Conservation (phyloP, 441 rosid species). For the Syzygium syzygioides region DNA sequence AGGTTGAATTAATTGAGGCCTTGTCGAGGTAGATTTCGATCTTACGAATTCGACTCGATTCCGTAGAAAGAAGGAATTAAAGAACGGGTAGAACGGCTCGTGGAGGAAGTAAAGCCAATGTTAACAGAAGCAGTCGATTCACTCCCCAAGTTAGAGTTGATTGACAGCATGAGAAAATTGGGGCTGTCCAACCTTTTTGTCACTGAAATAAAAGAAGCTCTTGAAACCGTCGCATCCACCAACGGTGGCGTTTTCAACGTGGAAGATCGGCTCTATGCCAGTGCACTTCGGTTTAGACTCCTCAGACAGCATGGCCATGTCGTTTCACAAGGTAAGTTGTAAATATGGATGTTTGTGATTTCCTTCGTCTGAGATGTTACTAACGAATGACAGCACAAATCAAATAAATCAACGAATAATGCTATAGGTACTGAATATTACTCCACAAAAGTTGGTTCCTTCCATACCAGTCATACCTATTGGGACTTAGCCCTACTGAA, state of each 20-base stretch:
- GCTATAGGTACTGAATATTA: no score
- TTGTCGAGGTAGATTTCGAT: not conserved
- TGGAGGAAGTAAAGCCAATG: conserved; percentile 10
- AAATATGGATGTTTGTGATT: not conserved
- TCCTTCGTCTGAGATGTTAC: not conserved
- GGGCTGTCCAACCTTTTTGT: conserved; percentile 26
- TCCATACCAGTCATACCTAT: not conserved
- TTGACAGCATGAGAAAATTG: conserved; percentile 29
- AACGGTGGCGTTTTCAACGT: not conserved
- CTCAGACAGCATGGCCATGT: conserved; percentile 34
- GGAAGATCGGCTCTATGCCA: conserved; percentile 12
- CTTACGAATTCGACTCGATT: not conserved
- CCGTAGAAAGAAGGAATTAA: conserved; percentile 18
- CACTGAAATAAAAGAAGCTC: conserved; percentile 18
- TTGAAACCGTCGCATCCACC: conserved; percentile 10
- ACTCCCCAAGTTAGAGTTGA: conserved; percentile 22
- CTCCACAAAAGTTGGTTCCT: no score
- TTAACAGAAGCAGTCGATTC: not conserved
- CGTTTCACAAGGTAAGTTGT: conserved; percentile 33
- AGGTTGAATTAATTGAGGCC: not conserved
- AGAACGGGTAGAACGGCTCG: conserved; percentile 11
- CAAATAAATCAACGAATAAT: no score
- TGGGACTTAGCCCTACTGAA: not conserved
- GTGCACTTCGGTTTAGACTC: conserved; percentile 37
- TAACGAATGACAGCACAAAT: not conserved